phyloP scores from a whole-genome alignment of 257 asterid genomes.

The Parsonsia alboflavescens region DNA sequence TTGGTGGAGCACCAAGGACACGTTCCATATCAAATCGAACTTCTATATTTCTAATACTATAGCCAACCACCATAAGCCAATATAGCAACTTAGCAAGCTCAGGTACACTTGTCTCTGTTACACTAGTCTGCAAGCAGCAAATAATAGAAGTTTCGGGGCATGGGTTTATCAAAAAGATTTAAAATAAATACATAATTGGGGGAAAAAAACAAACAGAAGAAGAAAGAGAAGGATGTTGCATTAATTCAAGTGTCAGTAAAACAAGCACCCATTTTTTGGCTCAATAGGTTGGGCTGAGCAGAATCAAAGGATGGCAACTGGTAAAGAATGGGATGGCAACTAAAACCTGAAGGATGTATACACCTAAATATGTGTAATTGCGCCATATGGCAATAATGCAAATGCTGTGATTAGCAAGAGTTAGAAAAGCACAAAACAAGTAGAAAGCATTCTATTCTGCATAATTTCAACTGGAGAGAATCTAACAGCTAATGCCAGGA shows the following conservation, averaged over 20 bases:
- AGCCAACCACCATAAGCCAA: conserved; percentile 99
- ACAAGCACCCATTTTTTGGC: not conserved
- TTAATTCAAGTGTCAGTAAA: not conserved
- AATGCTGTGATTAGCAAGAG: not conserved
- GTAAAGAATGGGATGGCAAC: not conserved
- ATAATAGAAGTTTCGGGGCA: not conserved
- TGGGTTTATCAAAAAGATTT: not conserved
- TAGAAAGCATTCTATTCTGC: not conserved
- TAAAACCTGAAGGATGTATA: not conserved
- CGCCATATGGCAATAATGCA: not conserved
- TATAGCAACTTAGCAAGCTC: conserved; percentile 92
- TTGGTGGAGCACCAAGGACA: conserved; percentile 74
- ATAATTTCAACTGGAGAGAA: not conserved
- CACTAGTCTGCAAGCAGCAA: conserved; percentile 56
- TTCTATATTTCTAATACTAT: conserved; percentile 87
- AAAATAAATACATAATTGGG: not conserved
- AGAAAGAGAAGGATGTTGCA: not conserved
- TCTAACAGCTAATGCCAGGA: not conserved
- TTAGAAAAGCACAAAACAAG: not conserved
- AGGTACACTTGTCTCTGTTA: conserved; percentile 83
- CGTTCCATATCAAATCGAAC: conserved; percentile 98
- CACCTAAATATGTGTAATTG: not conserved
- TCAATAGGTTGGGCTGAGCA: not conserved
- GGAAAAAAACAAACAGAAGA: not conserved
- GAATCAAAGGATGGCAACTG: too few relatives aligned